Evolutionary conservation across 805 yeast genomes (phyloP), one percentile per base, ranked within the genome.

Genomic region (Lipomyces spencermartinsiae): DNA sequence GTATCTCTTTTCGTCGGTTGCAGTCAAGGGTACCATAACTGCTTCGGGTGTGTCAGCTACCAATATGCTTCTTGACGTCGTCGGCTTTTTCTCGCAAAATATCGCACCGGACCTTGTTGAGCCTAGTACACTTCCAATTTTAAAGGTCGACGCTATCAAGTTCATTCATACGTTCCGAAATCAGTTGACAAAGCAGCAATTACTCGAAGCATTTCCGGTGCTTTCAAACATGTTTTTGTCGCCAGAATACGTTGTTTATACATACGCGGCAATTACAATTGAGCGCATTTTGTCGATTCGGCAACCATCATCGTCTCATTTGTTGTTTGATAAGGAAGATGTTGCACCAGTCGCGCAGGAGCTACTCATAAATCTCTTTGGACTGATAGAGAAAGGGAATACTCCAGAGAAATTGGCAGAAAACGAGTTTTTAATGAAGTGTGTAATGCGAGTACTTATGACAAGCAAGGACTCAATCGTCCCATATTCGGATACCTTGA

Each of bases 401-500:
- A 80, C 92, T 0, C 98, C 98, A 0, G 98, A 93, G 77, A 94
- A 93, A 76, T 81, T 96, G 62, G 93, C 98, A 0, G 98, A 95
- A 76, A 95, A 95, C 78, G 99, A 95, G 76, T 95, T 92, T 76
- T 82, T 95, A 76, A 91, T 95, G 89, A 92, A 89, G 76, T 87
- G 96, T 37, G 82, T 92, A 1, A 92, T 93, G 93, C 85, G 98
- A 74, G 88, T 93, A 7, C 83, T 89, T 61, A 86, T 93, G 19
- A 85, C 92, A 8, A 92, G 90, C 73, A 91, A 90, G 70, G 79
- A 87, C 0, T 74, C 78, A 8, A 74, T 75, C 25, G 60, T 65
- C 12, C 76, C 78, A 2, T 78, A 76, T 62, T 78, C 79, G 3
- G 74, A 70, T 3, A 62, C 69, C 22, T 76, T 91, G n/a, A 80